These are phyloP conservation scores for Mucor indicus DNA, from an alignment of 371 early-diverging fungal species.

Conservation along the genomic window DNA sequence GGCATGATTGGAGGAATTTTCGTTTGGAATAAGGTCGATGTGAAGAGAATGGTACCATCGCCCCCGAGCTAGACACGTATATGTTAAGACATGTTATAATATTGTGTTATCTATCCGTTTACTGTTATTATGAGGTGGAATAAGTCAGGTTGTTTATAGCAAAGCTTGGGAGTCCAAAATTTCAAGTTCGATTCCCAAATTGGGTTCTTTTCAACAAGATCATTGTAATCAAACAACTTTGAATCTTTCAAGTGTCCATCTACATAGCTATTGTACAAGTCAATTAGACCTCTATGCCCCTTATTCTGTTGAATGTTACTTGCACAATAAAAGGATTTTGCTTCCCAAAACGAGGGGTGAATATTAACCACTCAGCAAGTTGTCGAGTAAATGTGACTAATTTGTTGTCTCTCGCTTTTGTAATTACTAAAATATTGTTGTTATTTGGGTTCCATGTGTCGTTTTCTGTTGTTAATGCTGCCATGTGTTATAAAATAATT, in stretches of 20 bases:
- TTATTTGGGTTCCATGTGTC: constrained; percentile 37
- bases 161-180: constrained; percentile 78
- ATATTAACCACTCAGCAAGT: constrained; percentile 74
- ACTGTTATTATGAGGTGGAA: constrained; percentile 77
- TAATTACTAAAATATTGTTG: constrained; percentile 73
- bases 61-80: constrained; percentile 64
- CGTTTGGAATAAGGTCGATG: constrained; percentile 86
- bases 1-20: constrained; percentile 87
- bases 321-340: constrained; percentile 63
- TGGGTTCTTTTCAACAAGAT: constrained; percentile 41
- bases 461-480: no score
- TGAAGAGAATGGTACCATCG: constrained; percentile 85
- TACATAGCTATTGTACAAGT: constrained; percentile 52
- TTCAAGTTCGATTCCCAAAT: constrained; percentile 46
- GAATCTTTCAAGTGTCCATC: constrained; percentile 58
- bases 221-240: constrained; percentile 51
- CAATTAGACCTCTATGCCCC: no score
- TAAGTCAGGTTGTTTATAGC: constrained; percentile 59
- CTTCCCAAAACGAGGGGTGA: constrained; percentile 41
- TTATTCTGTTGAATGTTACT: no score
- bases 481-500: no score
- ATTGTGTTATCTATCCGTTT: no score
- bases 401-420: constrained; percentile 77
- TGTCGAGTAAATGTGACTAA: constrained; percentile 74
- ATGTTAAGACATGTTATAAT: constrained; percentile 1